A percentile compares a stretch with the other conserved stretches of the same genome.
phyloP scores from a whole-genome alignment of 345 rosid genomes.

The Eutrema yunnanense region DNA sequence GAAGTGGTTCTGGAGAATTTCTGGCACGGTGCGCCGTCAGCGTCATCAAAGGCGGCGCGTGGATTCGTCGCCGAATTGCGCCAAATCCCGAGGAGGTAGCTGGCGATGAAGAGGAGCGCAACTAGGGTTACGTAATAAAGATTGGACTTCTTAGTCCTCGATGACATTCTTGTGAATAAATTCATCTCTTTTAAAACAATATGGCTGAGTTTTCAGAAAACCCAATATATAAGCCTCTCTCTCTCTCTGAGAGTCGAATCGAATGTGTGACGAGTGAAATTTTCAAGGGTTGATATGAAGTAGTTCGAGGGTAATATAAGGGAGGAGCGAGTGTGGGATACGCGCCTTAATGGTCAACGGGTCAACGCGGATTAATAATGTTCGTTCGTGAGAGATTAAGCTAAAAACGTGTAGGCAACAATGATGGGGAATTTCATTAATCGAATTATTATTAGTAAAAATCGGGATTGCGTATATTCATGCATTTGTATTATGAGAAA shows the following conservation, averaged over 20 bases:
- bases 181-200: constrained; percentile 12
- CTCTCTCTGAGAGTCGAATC: background rate
- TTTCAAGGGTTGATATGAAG: no score
- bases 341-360: no score
- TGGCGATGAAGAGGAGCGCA: constrained; percentile 42
- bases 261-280: no score
- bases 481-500: no score
- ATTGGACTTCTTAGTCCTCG: constrained; percentile 40
- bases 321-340: no score
- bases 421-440: no score
- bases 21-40: background rate
- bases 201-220: background rate
- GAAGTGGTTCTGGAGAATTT: background rate
- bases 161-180: constrained; percentile 17
- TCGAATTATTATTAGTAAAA: no score
- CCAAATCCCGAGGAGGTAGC: constrained; percentile 53
- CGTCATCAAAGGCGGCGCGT: constrained; percentile 20
- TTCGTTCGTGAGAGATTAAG: no score
- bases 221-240: background rate
- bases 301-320: no score
- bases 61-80: constrained; percentile 29
- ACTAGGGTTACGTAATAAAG: constrained; percentile 38
- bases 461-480: no score
- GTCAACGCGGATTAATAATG: no score
- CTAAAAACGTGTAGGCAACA: no score